These are phyloP conservation scores for Suillus fuscotomentosus DNA, from an alignment of 768 basidiomycete species.

Conservation along the genomic window DNA sequence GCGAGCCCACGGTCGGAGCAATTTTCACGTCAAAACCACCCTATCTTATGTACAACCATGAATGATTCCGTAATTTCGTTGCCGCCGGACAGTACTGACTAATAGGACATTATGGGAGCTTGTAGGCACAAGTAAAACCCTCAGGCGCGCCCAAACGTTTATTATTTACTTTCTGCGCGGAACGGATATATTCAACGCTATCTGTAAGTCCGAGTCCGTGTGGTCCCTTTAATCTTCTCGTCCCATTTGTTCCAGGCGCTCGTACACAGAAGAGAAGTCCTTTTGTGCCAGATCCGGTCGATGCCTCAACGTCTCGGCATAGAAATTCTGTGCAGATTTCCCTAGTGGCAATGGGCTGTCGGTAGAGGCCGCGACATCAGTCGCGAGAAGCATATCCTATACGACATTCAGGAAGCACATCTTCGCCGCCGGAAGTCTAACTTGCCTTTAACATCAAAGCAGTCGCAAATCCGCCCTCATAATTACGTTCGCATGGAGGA, in stretches of 20 bases:
- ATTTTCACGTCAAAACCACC: neutral
- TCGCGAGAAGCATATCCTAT: slow-evolving; percentile 86
- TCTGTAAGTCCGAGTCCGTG: neutral
- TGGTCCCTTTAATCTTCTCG: slow-evolving; percentile 4
- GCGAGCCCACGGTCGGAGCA: neutral
- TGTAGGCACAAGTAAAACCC: neutral
- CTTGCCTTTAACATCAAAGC: slow-evolving; percentile 79
- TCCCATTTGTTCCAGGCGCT: slow-evolving; percentile 43
- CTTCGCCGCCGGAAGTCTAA: slow-evolving; percentile 1
- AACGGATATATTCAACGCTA: neutral
- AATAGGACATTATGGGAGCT: neutral
- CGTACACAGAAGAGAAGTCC: slow-evolving; percentile 84
- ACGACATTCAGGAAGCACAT: slow-evolving; percentile 9
- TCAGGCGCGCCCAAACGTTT: neutral
- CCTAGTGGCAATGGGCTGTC: slow-evolving; percentile 63
- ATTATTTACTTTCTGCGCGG: neutral
- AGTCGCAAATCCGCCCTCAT: slow-evolving; percentile 85
- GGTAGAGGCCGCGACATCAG: slow-evolving; percentile 51
- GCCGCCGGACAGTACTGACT: neutral
- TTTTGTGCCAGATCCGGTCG: slow-evolving; percentile 61
- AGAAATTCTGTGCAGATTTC: slow-evolving; percentile 60
- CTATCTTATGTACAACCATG: neutral
- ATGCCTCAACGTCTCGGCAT: slow-evolving; percentile 50
- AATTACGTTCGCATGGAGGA: slow-evolving; percentile 81
- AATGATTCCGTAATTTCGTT: neutral